These are phyloP conservation scores for Cinchona pubescens DNA, from an alignment of 257 asterid genomes.

Conservation along the genomic window DNA sequence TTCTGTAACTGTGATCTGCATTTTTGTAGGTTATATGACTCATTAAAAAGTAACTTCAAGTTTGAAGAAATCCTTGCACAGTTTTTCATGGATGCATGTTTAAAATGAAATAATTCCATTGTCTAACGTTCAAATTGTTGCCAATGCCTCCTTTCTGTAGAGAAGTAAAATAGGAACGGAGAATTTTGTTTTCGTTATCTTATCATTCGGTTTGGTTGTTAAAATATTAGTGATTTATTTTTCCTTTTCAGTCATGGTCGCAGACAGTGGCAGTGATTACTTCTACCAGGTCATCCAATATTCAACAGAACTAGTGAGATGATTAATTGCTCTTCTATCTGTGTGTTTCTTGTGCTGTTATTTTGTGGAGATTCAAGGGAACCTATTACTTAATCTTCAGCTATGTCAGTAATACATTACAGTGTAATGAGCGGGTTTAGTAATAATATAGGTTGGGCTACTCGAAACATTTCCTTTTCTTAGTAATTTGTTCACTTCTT, in stretches of 20 bases:
- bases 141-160: background rate
- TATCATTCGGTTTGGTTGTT: background rate
- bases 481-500: background rate
- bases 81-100: too few species aligned
- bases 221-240: background rate
- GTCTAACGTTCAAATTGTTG: background rate
- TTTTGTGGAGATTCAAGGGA: background rate
- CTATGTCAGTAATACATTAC: constrained; percentile 6
- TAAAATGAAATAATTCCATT: background rate
- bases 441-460: background rate
- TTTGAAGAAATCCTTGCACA: background rate
- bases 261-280: background rate
- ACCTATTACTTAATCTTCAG: constrained; percentile 5
- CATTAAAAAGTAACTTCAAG: too few species aligned
- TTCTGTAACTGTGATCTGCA: background rate
- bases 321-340: background rate
- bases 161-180: background rate
- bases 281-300: constrained; percentile 1
- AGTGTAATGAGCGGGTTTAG: constrained; percentile 5
- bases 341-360: background rate
- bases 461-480: background rate
- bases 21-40: too few species aligned
- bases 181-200: background rate
- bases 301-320: background rate
- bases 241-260: constrained; percentile 12